phyloP scores from a whole-genome alignment of 2,329 filamentous ascomycete genomes.

The Furcasterigmium sp. region DNA sequence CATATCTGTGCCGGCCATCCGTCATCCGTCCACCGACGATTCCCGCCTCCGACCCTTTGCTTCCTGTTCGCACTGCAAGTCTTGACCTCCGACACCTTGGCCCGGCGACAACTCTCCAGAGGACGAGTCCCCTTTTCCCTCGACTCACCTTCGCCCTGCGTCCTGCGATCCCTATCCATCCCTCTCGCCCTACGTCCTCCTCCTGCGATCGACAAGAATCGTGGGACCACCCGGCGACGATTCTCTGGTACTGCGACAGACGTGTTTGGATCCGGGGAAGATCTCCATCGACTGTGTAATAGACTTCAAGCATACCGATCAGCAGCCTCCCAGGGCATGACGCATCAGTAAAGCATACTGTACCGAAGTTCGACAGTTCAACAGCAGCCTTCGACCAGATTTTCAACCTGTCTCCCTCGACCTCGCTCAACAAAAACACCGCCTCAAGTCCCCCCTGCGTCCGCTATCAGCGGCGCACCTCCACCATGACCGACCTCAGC shows the following conservation, averaged over 20 bases:
- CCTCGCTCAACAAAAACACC: background rate
- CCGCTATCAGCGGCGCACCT: background rate
- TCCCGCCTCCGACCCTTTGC: background rate
- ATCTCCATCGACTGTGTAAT: background rate
- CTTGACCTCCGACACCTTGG: background rate
- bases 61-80: background rate
- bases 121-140: background rate
- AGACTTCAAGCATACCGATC: background rate
- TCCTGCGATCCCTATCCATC: background rate
- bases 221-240: background rate
- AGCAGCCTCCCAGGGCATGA: background rate
- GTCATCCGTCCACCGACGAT: background rate
- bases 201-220: background rate
- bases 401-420: background rate
- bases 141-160: background rate
- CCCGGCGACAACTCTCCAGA: background rate
- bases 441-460: background rate
- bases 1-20: slow-evolving; percentile 1
- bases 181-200: background rate
- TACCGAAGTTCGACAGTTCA: background rate
- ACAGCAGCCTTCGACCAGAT: background rate
- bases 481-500: slow-evolving; percentile 30
- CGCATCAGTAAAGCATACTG: too few relatives aligned
- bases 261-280: too few relatives aligned
- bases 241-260: too few relatives aligned